Conservation (phyloP, 371 early-diverging fungal genomes). For the Sporodiniella umbellata region DNA sequence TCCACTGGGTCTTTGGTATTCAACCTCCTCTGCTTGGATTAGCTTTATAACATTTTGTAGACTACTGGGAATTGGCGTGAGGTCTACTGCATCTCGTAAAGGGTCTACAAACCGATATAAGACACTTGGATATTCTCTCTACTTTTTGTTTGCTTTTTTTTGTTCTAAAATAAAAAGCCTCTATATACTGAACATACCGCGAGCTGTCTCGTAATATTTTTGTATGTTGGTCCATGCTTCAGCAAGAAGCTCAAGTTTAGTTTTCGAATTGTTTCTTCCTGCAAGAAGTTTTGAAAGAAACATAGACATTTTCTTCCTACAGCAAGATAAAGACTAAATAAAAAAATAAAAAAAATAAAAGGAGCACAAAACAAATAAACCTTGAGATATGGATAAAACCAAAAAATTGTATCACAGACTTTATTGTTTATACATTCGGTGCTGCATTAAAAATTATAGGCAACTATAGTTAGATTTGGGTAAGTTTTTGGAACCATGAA, state of each 20-base stretch:
- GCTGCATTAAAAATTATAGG: no score
- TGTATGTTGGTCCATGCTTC: slow-evolving; percentile 50
- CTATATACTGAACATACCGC: slow-evolving; percentile 25
- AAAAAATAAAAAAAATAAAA: background rate
- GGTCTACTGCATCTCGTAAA: slow-evolving; percentile 49
- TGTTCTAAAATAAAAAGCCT: no score
- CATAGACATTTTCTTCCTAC: slow-evolving; percentile 27
- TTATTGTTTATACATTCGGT: no score
- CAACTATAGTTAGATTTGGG: no score
- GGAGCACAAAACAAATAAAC: slow-evolving; percentile 5
- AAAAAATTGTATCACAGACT: no score
- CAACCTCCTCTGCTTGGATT: slow-evolving; percentile 49
- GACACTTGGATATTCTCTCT: background rate
- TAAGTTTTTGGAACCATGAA: no score
- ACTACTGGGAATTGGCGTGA: slow-evolving; percentile 44
- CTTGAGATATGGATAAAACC: no score
- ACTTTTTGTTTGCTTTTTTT: background rate
- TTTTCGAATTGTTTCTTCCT: slow-evolving; percentile 43
- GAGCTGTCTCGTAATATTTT: slow-evolving; percentile 49
- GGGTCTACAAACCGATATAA: slow-evolving; percentile 33
- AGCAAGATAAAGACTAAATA: background rate
- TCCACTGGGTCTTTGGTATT: slow-evolving; percentile 40
- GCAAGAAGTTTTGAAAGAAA: slow-evolving; percentile 48
- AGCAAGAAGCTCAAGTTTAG: slow-evolving; percentile 40
- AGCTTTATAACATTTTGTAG: slow-evolving; percentile 46